phyloP scores from a whole-genome alignment of 768 basidiomycete species.

The Lenzites betulinus region DNA sequence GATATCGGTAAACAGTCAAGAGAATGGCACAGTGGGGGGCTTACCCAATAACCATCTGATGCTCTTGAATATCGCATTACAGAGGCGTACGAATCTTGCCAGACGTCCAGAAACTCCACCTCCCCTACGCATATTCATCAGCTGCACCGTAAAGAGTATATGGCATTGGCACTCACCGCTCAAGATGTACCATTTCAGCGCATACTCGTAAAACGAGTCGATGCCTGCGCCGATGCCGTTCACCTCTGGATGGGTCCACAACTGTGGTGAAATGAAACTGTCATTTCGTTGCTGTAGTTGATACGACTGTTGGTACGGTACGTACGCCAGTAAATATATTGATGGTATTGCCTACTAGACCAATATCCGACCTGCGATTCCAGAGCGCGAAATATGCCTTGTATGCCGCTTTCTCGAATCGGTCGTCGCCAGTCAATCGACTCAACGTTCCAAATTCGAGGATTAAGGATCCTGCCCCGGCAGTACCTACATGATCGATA shows the following conservation, averaged over 20 bases:
- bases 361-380: constrained; percentile 86
- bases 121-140: constrained; percentile 30
- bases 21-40: constrained; percentile 17
- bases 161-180: constrained; percentile 53
- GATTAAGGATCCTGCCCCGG: constrained; percentile 90
- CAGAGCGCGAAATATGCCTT: constrained; percentile 93
- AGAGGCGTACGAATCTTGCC: constrained; percentile 39
- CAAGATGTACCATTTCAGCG: constrained; percentile 88
- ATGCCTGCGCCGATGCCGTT: constrained; percentile 91
- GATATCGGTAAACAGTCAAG: neutral
- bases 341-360: constrained; percentile 86
- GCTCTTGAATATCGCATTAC: constrained; percentile 81
- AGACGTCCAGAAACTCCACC: constrained; percentile 41
- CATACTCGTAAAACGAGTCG: constrained; percentile 95
- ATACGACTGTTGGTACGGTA: constrained; percentile 23
- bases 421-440: constrained; percentile 84
- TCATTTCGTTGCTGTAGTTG: neutral
- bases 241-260: constrained; percentile 76
- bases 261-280: constrained; percentile 37
- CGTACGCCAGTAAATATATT: constrained; percentile 80
- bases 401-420: constrained; percentile 87
- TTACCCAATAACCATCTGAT: constrained; percentile 86
- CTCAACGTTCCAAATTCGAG: constrained; percentile 94
- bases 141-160: neutral
- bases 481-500: constrained; percentile 58